Conservation (phyloP, 2,329 filamentous ascomycete species). For the Cladosporium cucumerinum region DNA sequence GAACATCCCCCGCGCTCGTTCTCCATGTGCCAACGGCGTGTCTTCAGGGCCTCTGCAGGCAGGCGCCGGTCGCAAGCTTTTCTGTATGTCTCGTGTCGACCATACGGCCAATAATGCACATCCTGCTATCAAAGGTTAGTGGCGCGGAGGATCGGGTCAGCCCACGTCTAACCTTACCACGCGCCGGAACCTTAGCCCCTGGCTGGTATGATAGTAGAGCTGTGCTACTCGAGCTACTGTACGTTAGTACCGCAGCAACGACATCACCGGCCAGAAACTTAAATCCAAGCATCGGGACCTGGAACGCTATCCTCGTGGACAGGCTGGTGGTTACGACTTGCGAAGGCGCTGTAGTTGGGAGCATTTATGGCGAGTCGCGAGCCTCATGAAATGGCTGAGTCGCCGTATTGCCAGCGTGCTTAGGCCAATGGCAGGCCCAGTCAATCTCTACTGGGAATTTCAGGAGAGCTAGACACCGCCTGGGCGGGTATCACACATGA, state of each 20-base stretch:
- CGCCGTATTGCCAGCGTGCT: not conserved
- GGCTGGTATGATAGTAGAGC: slow-evolving; percentile 14
- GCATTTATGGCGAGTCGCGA: not conserved
- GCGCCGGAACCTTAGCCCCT: slow-evolving; percentile 14
- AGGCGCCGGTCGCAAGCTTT: slow-evolving; percentile 6
- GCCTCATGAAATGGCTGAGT: not conserved
- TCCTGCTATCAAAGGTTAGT: not conserved
- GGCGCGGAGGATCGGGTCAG: slow-evolving; percentile 13
- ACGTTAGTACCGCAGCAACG: not conserved
- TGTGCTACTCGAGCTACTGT: not conserved
- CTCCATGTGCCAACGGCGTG: not conserved
- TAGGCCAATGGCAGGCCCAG: not conserved
- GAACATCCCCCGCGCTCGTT: not conserved
- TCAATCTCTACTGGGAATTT: not conserved
- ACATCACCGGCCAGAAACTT: not conserved
- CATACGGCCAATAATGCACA: not conserved
- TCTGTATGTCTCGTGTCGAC: slow-evolving; percentile 12
- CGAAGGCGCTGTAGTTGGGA: not conserved
- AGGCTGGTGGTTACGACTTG: not conserved
- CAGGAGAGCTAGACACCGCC: slow-evolving; percentile 15
- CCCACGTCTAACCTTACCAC: slow-evolving; percentile 7
- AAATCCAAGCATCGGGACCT: not conserved
- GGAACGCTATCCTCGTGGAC: not conserved
- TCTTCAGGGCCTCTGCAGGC: not conserved
- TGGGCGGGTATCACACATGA: slow-evolving; percentile 11